Base-by-base conservation (phyloP, 2,329 filamentous ascomycete species). In the Arthrocladium fulminans region DNA sequence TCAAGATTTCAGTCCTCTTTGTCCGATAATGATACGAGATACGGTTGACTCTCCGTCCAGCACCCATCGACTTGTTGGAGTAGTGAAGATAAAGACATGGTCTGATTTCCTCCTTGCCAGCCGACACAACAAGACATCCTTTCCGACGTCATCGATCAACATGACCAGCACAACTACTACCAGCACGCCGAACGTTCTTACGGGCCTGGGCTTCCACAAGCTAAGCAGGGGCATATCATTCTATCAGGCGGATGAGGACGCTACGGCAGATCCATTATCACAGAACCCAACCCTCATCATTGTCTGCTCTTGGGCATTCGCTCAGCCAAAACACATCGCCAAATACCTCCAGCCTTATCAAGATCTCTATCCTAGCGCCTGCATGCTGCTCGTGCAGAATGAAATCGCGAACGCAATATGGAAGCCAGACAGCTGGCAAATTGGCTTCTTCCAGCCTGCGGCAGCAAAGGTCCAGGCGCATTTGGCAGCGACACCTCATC, bases 341-440 rank as follows among this genome's bases (percentile, higher is more conserved):
- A 78, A 78, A 55, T 78, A 77, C 58, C 65, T 73, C 23, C 56
- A 64, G 3, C 62, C 64, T 22, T 70, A 77, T 58, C 71, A 71
- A 52, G 49, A 55, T 3, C 57, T 69, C 15, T 76, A 71, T 58
- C 73, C 74, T 1, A 59, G 60, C 3, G 65, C 74, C 3, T 60
- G 62, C 25, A 70, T 78, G 45, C 62, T 79, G 24, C 64, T 78
- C 22, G 56, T 75, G 54, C 69, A 68, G 39, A 70, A 69, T 54
- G 61, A 67, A 30, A 56, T 66, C 27, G 55, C 57, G 27, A 64
- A 71, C 46, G 59, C 68, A 20, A 59, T 70, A 42, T 65, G 61
- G 51, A 47, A 44, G 22, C 29, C 59, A 59, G 7, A 58, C 58
- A 15, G 56, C 59, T 10, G 62, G 65, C 22, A 63, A 56, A 13